Base-by-base conservation (phyloP, 768 basidiomycete genomes). In the Agaricus blazei region DNA sequence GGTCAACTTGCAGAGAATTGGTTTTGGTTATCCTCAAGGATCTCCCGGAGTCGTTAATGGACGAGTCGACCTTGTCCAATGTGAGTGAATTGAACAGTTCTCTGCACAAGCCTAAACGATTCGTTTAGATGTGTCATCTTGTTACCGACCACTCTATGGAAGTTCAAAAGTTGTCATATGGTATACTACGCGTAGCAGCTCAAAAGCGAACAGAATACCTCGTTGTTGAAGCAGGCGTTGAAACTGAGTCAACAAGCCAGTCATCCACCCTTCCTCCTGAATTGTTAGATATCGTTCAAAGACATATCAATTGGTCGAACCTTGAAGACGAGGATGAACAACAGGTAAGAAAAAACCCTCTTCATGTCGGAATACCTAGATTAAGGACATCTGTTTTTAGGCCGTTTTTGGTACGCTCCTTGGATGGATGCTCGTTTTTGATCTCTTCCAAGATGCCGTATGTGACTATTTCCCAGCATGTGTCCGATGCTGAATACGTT, bases 371-470 rank as follows among this genome's bases (percentile, higher is more conserved):
- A 1, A 19, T 15, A 47, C 19, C 27, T 14, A 29, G 31, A 38
- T 41, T 37, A 19, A 7, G 4, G 5, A 24, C 11, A 38, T 23
- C 3, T 12, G 24, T 14, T 29, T 28, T n/a, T 52, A 77, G 76
- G 75, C 72, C 48, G 64, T 80, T 1, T 83, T 90, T 58, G 84
- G 86, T 3, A 81, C 82, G 59, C 70, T 97, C n/a, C 77, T 97
- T 8, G 81, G 79, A 2, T 97, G 93, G 94, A 90, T 95, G 86
- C 71, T 92, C n/a, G 66, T 86, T 1, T 87, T 97, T 58, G 91
- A 94, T 63, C 73, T 88, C 19, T 97, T 97, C 69, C 73, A 75
- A 26, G 84, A 90, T 66, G 88, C 92, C 8, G 94, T 95, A 66
- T 59, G 90, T 75, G 4, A 24, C 23, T 2, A 19, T 29, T 37